Evolutionary conservation across 129 eudicot species (phyloP), one percentile per base, ranked within the genome.

Genomic region (Escallonia herrerae): DNA sequence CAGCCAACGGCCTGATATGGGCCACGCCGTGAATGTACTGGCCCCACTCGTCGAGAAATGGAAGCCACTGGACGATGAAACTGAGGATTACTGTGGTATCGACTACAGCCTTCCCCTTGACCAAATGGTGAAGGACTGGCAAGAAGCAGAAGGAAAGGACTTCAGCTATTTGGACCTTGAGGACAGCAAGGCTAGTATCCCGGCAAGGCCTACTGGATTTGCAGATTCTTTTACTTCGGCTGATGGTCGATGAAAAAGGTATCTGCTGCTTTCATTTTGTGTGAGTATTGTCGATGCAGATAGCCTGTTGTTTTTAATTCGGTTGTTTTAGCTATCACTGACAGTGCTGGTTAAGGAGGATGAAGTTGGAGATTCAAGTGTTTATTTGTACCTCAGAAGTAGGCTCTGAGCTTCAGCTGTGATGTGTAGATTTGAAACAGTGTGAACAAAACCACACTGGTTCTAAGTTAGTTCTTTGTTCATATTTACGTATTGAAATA

Each of bases 111-210:
- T 94, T 58, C 99, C 99, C 0, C 86, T 94, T 15, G 86, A 75
- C 62, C 99, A 94, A 71, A 94, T 94, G 99, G 99, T 94, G 48
- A 89, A 89, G 72, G 95, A 85, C 11, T 94, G 99, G 99, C 96
- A 94, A 77, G 99, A 94, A 73, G 72, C 85, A 2, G 98, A 93
- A 76, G 96, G 93, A 15, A 80, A 84, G 52, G 97, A 86, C 68
- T 50, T 66, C 9, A 84, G 95, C 49, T 85, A 63, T 67, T 73
- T 82, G 68, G 95, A 91, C 71, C 89, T 89, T 9, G 93, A 84
- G 50, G 95, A 94, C 72, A 94, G 99, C 63, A 94, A 89, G 69
- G 87, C 86, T 39, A 94, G 99, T 64, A 94, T 94, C 45, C 99
- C 99, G 43, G 77, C 99, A 6, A 71, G 99, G 52, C 99, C 99